Conservation (phyloP, 257 asterid species). For the Capsicum baccatum region DNA sequence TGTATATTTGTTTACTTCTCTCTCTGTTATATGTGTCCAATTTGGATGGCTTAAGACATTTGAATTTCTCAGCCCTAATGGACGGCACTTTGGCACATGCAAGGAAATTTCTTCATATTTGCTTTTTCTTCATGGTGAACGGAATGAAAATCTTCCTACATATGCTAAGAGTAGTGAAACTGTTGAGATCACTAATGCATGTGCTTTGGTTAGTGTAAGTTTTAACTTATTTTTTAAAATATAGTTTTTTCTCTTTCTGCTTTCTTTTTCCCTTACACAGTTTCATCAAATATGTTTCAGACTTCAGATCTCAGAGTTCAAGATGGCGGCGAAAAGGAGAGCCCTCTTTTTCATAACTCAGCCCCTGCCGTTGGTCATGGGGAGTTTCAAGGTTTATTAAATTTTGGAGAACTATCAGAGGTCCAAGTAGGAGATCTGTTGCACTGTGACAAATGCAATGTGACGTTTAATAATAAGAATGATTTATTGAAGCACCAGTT, state of each 20-base stretch:
- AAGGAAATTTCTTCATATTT: constrained; percentile 75
- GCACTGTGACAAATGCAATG: constrained; percentile 51
- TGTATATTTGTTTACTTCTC: constrained; percentile 6
- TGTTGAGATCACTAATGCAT: constrained; percentile 38
- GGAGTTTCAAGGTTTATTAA: constrained; percentile 36
- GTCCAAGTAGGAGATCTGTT: constrained; percentile 47
- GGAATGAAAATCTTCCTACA: constrained; percentile 40
- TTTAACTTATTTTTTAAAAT: constrained; percentile 21
- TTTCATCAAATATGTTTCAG: constrained; percentile 47
- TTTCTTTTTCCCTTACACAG: not conserved
- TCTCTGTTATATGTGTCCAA: constrained; percentile 24
- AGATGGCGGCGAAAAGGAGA: constrained; percentile 45
- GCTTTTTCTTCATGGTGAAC: constrained; percentile 60
- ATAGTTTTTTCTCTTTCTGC: not conserved
- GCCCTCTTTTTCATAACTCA: constrained; percentile 37
- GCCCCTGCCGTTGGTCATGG: constrained; percentile 41
- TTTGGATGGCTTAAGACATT: constrained; percentile 29
- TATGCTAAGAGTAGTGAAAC: constrained; percentile 38
- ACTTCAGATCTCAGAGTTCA: constrained; percentile 42
- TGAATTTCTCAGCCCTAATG: constrained; percentile 72
- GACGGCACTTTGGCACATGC: constrained; percentile 77
- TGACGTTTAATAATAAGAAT: constrained; percentile 49
- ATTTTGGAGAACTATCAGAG: constrained; percentile 43
- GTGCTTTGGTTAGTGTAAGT: constrained; percentile 49
- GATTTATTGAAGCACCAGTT: constrained; percentile 58